Evolutionary conservation across 2,329 filamentous ascomycete species (phyloP), one percentile per base, ranked within the genome.

Genomic region (Cryphonectria naterciae): DNA sequence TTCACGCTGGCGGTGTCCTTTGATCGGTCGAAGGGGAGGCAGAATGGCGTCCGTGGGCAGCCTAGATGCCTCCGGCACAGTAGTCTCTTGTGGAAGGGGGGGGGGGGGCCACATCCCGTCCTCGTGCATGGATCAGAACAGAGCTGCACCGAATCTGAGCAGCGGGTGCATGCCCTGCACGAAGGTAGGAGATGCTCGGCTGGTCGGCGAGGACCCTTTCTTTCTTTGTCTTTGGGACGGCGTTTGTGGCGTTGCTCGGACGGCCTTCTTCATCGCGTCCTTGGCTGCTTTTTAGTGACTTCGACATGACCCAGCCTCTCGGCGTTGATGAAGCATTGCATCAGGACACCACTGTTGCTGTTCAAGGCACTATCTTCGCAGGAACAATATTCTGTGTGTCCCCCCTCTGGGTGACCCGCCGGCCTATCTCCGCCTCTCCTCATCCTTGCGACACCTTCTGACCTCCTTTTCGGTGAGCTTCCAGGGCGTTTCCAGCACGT

Each of bases 401-500:
- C 11, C 37, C 17, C 32, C 32, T 22, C 17, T 46, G 22, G 22
- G 37, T 10, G 11, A 2, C 4, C 35, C 3, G 37, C 25, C 37
- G 28, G n/a, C 32, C 67, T 63, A 70, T 17, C 75, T 71, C 6
- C 78, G 75, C 3, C 77, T 77, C 70, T 84, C 83, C 11, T 84
- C 84, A 70, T 85, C 82, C 73, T 80, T 83, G 72, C 83, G 83
- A 74, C 86, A 89, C 70, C 79, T 81, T 65, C 84, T 83, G 62
- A 90, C 80, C 68, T 86, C 83, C 70, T 80, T 82, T 32, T 79
- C 77, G 41, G 80, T 83, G 41, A 91, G 74, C n/a, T 84, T 76
- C 90, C 90, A 92, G 0, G 87, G 85, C 69, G 77, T 79, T 3
- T 78, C 77, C 19, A 92, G 80, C 7, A 89, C 81, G 4, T 87